Percentiles rank a stretch among this genome's conserved stretches.
These are phyloP conservation scores for Populus tomentosa DNA, from an alignment of 441 rosid species.

Conservation along the genomic window DNA sequence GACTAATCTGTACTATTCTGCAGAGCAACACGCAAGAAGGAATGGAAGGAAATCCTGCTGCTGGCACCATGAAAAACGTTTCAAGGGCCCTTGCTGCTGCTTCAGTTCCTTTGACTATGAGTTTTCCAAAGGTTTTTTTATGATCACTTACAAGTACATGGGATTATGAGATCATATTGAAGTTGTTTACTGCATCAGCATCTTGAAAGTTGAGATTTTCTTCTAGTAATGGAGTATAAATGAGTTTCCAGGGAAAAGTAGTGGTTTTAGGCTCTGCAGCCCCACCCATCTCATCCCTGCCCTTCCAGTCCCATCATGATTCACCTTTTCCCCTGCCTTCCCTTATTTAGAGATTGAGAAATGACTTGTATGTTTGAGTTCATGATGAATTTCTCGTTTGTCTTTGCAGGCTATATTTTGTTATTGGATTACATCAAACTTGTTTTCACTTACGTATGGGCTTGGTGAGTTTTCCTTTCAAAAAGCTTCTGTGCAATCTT, in stretches of 20 bases:
- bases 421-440: not conserved
- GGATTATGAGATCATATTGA: not conserved
- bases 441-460: not conserved
- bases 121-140: conserved; percentile 55
- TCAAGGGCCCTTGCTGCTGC: conserved; percentile 51
- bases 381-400: not conserved
- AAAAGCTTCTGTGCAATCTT: not conserved
- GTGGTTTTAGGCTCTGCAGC: not conserved
- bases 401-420: not conserved
- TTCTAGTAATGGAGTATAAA: not conserved
- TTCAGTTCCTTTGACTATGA: conserved; percentile 62
- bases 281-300: not conserved
- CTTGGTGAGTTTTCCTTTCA: not conserved
- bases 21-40: conserved; percentile 84
- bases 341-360: not conserved
- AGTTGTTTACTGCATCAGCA: not conserved
- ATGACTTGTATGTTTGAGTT: not conserved
- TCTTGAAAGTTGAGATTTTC: not conserved
- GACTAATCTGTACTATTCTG: not conserved
- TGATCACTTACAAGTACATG: not conserved
- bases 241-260: not conserved
- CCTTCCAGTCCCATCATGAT: not conserved
- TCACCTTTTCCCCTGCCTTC: not conserved
- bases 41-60: conserved; percentile 69
- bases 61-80: conserved; percentile 47